These are phyloP conservation scores for Prunus kanzakura DNA, from an alignment of 306 rosid species.

Conservation along the genomic window DNA sequence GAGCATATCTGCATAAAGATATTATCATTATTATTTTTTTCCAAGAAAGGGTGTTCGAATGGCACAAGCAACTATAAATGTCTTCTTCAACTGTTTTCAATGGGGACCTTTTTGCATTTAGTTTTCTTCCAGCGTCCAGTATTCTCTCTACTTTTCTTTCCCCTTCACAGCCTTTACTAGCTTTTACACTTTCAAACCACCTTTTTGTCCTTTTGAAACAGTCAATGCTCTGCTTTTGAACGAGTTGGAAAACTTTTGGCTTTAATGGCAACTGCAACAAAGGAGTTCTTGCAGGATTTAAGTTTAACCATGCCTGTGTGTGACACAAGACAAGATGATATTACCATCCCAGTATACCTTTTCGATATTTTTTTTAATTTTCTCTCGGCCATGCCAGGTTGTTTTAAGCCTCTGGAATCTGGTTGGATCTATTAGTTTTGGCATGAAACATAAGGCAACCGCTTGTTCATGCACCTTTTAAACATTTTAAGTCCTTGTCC, in stretches of 20 bases:
- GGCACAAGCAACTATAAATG: conserved; percentile 24
- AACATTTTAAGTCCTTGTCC: too few relatives aligned
- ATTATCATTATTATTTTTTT: background rate
- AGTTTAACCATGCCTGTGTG: background rate
- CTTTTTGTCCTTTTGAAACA: conserved; percentile 16
- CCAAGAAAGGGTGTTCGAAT: conserved; percentile 6
- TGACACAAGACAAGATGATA: background rate
- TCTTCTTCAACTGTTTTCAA: background rate
- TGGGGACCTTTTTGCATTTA: conserved; percentile 11
- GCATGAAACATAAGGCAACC: too few relatives aligned
- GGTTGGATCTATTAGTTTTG: too few relatives aligned
- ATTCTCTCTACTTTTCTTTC: background rate
- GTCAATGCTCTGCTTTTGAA: conserved; percentile 8
- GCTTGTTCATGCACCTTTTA: too few relatives aligned
- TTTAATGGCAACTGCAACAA: conserved; percentile 30
- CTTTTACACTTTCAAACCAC: conserved; percentile 41
- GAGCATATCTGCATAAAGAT: conserved; percentile 19
- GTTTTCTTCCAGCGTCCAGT: background rate
- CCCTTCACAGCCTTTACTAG: conserved; percentile 30
- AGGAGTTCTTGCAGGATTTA: background rate
- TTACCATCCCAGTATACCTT: background rate
- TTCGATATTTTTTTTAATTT: background rate
- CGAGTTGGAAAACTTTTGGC: conserved; percentile 35
- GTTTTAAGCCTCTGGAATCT: too few relatives aligned
- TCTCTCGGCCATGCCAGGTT: too few relatives aligned